Evolutionary conservation across 495 filamentous ascomycete species (phyloP).

Genomic region (Tetracladium setigerum): DNA sequence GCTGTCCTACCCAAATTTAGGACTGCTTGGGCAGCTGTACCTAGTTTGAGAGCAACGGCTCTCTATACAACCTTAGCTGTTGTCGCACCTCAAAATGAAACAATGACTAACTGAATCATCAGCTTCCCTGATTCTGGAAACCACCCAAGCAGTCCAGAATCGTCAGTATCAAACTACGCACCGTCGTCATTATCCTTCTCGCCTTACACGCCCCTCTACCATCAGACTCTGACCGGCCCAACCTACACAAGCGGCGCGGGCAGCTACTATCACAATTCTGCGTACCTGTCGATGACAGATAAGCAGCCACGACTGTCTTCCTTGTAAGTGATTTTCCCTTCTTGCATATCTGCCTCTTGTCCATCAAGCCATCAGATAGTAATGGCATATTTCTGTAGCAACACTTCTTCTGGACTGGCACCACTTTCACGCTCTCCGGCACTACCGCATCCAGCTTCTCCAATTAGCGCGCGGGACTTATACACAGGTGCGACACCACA

Average conservation of each 20-base stretch:
- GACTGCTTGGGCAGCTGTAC: conserved; percentile 12
- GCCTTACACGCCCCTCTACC: conserved; percentile 13
- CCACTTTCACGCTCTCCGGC: conserved; percentile 43
- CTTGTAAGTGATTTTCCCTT: conserved; percentile 14
- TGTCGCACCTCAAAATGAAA: conserved; percentile 11
- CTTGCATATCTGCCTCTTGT: not conserved
- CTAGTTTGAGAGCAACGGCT: not conserved
- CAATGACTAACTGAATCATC: conserved; percentile 19
- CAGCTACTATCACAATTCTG: conserved; percentile 12
- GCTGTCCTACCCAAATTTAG: conserved; percentile 16
- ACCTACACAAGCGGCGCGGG: conserved; percentile 11
- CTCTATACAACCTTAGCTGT: conserved; percentile 17
- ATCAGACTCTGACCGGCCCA: conserved; percentile 12
- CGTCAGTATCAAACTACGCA: conserved; percentile 7
- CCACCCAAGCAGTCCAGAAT: conserved; percentile 19
- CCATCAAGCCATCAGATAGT: conserved; percentile 4
- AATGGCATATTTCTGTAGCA: conserved; percentile 33
- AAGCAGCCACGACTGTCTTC: conserved; percentile 20
- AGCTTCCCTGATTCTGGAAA: conserved; percentile 18
- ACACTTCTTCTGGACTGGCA: conserved; percentile 45
- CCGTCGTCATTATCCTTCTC: conserved; percentile 13
- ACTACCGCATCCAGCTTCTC: conserved; percentile 38
- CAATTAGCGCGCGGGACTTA: conserved; percentile 39
- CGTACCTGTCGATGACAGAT: conserved; percentile 19
- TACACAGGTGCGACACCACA: conserved; percentile 40